phyloP scores from a whole-genome alignment of 495 filamentous ascomycete genomes.

The Cetradonia linearis region DNA sequence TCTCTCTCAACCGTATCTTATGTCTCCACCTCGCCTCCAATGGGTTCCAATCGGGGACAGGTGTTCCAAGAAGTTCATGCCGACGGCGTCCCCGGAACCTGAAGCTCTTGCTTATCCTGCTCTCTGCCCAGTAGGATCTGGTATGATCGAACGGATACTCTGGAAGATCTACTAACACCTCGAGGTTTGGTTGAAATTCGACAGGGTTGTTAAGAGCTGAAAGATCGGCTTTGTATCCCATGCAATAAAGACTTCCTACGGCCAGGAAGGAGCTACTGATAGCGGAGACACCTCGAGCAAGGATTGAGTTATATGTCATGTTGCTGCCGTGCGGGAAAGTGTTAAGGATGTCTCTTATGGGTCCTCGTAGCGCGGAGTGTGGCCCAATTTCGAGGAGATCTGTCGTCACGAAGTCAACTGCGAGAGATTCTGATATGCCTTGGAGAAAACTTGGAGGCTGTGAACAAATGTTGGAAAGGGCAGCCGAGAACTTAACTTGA shows the following conservation, averaged over 20 bases:
- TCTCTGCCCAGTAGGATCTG: constrained; percentile 19
- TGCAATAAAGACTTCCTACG: background rate
- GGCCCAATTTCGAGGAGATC: constrained; percentile 39
- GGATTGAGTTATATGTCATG: background rate
- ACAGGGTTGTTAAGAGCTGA: constrained; percentile 6
- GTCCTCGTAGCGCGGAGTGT: constrained; percentile 34
- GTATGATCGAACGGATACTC: background rate
- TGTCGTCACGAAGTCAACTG: constrained; percentile 9
- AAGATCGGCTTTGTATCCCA: background rate
- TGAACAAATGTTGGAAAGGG: background rate
- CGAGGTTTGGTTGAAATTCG: too few relatives aligned
- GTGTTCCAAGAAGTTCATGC: constrained; percentile 31
- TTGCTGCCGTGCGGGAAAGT: background rate
- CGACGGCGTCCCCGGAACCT: constrained; percentile 27
- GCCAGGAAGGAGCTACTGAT: background rate
- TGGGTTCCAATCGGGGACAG: constrained; percentile 26
- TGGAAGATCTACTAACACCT: background rate
- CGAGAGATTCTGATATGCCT: background rate
- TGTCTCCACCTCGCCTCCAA: constrained; percentile 34
- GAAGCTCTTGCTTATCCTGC: constrained; percentile 29
- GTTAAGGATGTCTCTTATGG: constrained; percentile 29
- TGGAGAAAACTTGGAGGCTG: background rate
- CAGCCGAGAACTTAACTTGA: constrained; percentile 3
- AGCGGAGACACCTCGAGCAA: background rate
- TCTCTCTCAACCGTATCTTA: constrained; percentile 30